Evolutionary conservation across 805 yeast genomes (phyloP), one percentile per base, ranked within the genome.

Genomic region (Candida krabiensis): DNA sequence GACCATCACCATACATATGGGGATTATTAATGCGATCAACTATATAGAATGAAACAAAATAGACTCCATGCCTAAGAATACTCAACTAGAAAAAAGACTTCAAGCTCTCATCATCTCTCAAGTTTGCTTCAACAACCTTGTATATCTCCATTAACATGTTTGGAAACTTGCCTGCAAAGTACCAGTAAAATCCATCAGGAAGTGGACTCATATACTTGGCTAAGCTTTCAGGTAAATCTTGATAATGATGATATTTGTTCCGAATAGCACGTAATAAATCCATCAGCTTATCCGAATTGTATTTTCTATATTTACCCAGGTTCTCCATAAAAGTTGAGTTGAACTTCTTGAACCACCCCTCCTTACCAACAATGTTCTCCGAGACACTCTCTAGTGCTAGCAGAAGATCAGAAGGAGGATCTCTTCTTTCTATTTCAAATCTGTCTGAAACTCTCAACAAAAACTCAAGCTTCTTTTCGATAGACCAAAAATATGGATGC

Each of bases 211-310:
- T 83, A 34, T 76, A 70, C 12, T 56, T 58, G 36, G 77, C 79
- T 41, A 93, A 69, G 11, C 68, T 75, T 8, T 64, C 71, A 1
- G 96, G 96, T 56, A 90, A 65, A 59, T 93, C 99, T 63, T 88
- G 88, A 60, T 75, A 91, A 60, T 93, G 99, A 60, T 93, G 98
- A 55, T 87, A 83, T 61, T 93, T 93, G 66, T 93, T 93, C 52
- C 99, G 73, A 50, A 93, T 62, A 0, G 96, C 96, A 41, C 99
- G 70, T 41, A 93, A 63, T 35, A 93, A 64, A 59, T 93, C 99
- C 80, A 89, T 79, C 31, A 93, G 63, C 51, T 80, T 85, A 40
- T 75, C 79, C 0, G 84, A 75, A 47, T 83, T 83, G 60, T 93
- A 93, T 60, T 88, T 90, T 50, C 99, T 74, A 59, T 88, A 93